Conservation (phyloP, 306 rosid species). For the Cyclanthera cordifolia region DNA sequence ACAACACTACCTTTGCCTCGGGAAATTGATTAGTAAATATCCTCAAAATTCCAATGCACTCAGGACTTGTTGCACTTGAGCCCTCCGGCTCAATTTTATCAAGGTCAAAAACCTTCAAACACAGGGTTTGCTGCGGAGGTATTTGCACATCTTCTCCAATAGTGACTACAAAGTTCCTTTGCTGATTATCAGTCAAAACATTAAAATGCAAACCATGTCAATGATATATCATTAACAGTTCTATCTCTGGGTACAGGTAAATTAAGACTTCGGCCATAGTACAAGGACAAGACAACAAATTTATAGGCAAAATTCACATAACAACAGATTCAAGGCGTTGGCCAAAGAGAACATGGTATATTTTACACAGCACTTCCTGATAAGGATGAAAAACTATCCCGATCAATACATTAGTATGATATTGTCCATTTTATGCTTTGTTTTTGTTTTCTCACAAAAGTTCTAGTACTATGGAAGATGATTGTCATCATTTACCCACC, state of each 20-base stretch:
- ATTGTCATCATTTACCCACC: no score
- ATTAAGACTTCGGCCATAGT: no score
- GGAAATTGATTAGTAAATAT: slow-evolving; percentile 92
- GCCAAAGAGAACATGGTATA: no score
- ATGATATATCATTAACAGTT: neutral
- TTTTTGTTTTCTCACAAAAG: no score
- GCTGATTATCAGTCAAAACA: slow-evolving; percentile 36
- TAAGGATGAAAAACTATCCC: no score
- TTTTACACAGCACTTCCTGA: no score
- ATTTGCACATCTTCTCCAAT: slow-evolving; percentile 82
- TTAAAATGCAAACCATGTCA: neutral
- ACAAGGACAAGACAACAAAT: neutral
- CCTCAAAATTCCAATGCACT: slow-evolving; percentile 89
- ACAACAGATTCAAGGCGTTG: neutral
- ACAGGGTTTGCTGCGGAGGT: slow-evolving; percentile 58
- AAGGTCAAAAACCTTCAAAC: slow-evolving; percentile 88
- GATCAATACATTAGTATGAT: no score
- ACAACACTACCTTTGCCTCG: slow-evolving; percentile 59
- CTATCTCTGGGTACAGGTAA: neutral
- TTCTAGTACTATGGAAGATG: no score
- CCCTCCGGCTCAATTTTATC: slow-evolving; percentile 86
- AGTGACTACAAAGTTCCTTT: slow-evolving; percentile 71
- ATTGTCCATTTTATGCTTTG: no score
- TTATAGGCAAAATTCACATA: neutral
- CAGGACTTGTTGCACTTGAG: slow-evolving; percentile 65